phyloP scores from a whole-genome alignment of 1,284 basidiomycete species.

The Puccinia novopanici region DNA sequence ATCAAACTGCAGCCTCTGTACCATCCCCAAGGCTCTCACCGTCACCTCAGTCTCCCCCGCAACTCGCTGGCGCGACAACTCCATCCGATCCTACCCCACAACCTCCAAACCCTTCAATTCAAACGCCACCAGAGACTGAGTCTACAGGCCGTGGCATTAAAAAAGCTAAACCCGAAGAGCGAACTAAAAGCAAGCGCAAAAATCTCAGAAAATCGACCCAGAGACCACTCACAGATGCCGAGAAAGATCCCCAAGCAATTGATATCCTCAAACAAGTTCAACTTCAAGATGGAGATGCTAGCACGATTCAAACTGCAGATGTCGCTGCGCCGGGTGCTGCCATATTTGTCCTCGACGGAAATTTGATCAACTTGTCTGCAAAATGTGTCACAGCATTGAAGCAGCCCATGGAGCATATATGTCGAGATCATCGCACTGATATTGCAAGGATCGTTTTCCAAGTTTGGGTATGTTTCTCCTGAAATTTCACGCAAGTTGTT shows the following conservation, averaged over 20 bases:
- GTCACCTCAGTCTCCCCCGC: background rate
- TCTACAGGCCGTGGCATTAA: background rate
- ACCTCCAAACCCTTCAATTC: background rate
- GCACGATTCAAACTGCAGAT: background rate
- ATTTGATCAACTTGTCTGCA: conserved; percentile 44
- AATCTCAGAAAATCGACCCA: conserved; percentile 8
- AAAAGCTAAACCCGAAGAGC: conserved; percentile 17
- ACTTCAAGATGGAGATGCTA: background rate
- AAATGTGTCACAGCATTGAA: conserved; percentile 29
- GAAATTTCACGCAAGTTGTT: no score
- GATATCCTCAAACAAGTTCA: background rate
- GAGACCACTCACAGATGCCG: background rate
- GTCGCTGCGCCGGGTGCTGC: conserved; percentile 31
- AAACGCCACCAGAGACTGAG: background rate
- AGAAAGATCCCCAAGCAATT: conserved; percentile 19
- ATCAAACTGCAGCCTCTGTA: background rate
- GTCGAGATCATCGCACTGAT: conserved; percentile 22
- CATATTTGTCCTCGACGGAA: conserved; percentile 39
- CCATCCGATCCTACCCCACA: background rate
- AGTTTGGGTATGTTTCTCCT: conserved; percentile 30
- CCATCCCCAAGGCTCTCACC: background rate
- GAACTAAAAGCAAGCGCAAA: conserved; percentile 1
- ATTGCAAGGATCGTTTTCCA: conserved; percentile 33
- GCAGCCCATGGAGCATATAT: background rate
- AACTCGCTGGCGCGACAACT: background rate